Evolutionary conservation across 2,329 filamentous ascomycete genomes (phyloP), one percentile per base, ranked within the genome.

Genomic region (Aquanectria penicillioides): DNA sequence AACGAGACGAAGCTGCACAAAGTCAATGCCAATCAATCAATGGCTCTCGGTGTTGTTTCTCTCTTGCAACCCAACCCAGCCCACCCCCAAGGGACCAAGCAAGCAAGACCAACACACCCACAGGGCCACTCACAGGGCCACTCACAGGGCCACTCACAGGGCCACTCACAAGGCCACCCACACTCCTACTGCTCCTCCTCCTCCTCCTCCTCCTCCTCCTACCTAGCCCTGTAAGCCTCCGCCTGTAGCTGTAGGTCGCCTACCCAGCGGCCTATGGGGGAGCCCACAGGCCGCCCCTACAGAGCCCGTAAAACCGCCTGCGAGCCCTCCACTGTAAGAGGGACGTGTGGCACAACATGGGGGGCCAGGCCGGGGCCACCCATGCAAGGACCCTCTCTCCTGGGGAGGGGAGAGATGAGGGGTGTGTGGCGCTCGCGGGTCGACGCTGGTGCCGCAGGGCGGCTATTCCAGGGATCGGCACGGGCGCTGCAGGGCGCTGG

Each of bases 191-290:
- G n/a, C n/a, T n/a, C n/a, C n/a, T n/a, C n/a, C n/a, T n/a, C n/a
- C n/a, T n/a, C n/a, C n/a, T n/a, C n/a, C n/a, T n/a, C n/a, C n/a
- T n/a, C n/a, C n/a, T n/a, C 38, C 38, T 53, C 38, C 47, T 56
- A 56, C 53, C 40, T 48, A 58, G 48, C 55, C 55, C 36, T 52
- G 55, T 57, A 57, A 52, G 55, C 55, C 55, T 31, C 51, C 41
- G 41, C 51, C 51, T 55, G 41, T 47, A 31, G 18, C 36, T 12
- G 36, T 20, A 20, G 41, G 48, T 37, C 37, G 48, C 48, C 48
- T 51, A 28, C n/a, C 25, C 47, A n/a, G 15, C n/a, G 31, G 41
- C 51, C 51, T 50, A 31, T 57, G 29, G 53, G 47, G 53, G 36
- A 18, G 47, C 47, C 15, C 44, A 43, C 26, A 56, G 34, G 36